phyloP scores from a whole-genome alignment of 2,329 filamentous ascomycete species.

The Alternaria sp. region DNA sequence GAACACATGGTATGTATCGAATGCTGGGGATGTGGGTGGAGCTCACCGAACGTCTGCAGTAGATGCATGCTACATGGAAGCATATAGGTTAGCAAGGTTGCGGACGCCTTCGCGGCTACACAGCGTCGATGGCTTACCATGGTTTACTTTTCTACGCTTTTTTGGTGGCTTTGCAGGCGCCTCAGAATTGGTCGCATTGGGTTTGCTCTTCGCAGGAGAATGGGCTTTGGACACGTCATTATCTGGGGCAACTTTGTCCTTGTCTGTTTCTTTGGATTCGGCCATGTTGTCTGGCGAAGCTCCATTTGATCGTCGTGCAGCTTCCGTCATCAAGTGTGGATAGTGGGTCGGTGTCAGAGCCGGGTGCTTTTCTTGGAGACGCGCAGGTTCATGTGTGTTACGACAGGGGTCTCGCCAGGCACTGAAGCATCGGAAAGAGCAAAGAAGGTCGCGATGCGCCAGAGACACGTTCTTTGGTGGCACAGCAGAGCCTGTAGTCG shows the following conservation, averaged over 20 bases:
- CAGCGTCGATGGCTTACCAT: constrained; percentile 51
- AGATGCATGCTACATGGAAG: constrained; percentile 56
- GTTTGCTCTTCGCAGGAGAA: constrained; percentile 41
- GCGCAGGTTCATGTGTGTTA: constrained; percentile 34
- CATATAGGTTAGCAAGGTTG: constrained; percentile 39
- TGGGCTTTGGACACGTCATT: constrained; percentile 37
- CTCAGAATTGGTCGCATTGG: constrained; percentile 40
- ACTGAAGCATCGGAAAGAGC: constrained; percentile 31
- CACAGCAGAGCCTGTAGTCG: constrained; percentile 28
- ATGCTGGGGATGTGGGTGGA: constrained; percentile 34
- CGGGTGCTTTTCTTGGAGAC: constrained; percentile 38
- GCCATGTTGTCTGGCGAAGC: constrained; percentile 45
- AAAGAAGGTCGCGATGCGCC: constrained; percentile 25
- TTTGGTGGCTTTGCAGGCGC: constrained; percentile 50
- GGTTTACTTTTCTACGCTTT: constrained; percentile 64
- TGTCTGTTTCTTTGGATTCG: constrained; percentile 38
- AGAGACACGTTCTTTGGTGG: constrained; percentile 41
- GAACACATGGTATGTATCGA: constrained; percentile 32
- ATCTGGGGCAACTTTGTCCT: constrained; percentile 38
- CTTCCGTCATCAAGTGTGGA: constrained; percentile 50
- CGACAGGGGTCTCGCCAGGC: constrained; percentile 32
- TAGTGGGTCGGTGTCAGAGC: constrained; percentile 40
- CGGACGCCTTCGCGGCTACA: constrained; percentile 31
- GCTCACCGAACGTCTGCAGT: constrained; percentile 62
- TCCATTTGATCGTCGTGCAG: constrained; percentile 50